These are phyloP conservation scores for Tolypocladium pustulatum DNA, from an alignment of 2,329 filamentous ascomycete species.

Conservation along the genomic window DNA sequence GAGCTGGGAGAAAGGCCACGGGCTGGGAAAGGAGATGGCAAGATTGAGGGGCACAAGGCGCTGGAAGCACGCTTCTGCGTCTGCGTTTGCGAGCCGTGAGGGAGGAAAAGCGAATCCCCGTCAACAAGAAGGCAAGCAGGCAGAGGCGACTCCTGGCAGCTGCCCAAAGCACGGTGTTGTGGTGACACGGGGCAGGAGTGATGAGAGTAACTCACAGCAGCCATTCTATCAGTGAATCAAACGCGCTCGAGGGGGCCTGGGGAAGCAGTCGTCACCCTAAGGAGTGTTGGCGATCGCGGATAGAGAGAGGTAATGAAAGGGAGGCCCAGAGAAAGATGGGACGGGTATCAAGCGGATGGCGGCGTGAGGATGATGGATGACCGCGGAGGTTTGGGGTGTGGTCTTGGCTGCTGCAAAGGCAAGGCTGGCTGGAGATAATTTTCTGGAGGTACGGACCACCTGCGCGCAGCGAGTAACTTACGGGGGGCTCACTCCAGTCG, in stretches of 20 bases:
- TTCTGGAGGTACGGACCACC: conserved; percentile 13
- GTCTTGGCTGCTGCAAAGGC: conserved; percentile 21
- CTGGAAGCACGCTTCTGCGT: neutral
- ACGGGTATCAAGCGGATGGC: conserved; percentile 22
- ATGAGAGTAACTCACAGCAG: conserved; percentile 26
- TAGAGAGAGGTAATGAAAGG: neutral
- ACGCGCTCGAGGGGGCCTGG: conserved; percentile 6
- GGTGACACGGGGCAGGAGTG: conserved; percentile 1
- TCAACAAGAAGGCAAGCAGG: neutral
- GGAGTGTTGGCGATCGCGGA: neutral
- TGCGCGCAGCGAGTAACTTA: neutral
- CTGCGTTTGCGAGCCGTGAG: neutral
- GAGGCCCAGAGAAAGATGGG: conserved; percentile 11
- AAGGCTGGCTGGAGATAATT: conserved; percentile 22
- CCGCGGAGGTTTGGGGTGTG: conserved; percentile 17
- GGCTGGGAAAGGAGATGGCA: neutral
- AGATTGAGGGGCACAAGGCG: neutral
- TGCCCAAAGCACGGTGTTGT: neutral
- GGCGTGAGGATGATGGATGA: conserved; percentile 15
- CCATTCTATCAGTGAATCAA: conserved; percentile 27
- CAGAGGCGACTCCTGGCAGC: conserved; percentile 3
- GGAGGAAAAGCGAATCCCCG: neutral
- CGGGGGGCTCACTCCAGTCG: neutral
- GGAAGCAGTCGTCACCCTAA: conserved; percentile 3
- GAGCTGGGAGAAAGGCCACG: neutral